phyloP scores from a whole-genome alignment of 495 filamentous ascomycete species.

The Cudoniella acicularis region DNA sequence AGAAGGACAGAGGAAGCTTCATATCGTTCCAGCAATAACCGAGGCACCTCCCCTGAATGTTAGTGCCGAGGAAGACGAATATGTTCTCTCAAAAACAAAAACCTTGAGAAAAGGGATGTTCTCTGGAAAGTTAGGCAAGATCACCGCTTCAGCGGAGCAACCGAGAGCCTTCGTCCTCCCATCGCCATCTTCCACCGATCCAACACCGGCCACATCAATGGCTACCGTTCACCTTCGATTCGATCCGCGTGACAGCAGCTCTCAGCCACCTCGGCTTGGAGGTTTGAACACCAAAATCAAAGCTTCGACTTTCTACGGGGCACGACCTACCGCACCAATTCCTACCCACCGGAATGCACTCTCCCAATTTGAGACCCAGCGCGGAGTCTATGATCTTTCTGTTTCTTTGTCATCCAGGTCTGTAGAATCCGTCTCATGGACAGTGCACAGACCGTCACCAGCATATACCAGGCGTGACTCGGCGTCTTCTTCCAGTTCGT shows the following conservation, averaged over 20 bases:
- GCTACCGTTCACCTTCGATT: constrained; percentile 70
- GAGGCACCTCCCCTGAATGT: constrained; percentile 77
- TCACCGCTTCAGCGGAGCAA: constrained; percentile 71
- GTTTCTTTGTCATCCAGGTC: constrained; percentile 61
- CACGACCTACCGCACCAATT: constrained; percentile 35
- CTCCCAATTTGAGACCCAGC: constrained; percentile 42
- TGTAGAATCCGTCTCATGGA: constrained; percentile 65
- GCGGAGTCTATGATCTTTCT: constrained; percentile 63
- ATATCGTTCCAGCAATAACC: constrained; percentile 67
- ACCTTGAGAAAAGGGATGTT: constrained; percentile 73
- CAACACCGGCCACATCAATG: constrained; percentile 46
- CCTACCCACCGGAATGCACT: constrained; percentile 56
- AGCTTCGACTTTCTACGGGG: constrained; percentile 69
- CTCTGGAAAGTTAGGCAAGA: constrained; percentile 66
- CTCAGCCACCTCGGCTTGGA: constrained; percentile 64
- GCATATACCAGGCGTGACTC: constrained; percentile 49
- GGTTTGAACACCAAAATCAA: constrained; percentile 67
- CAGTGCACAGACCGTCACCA: constrained; percentile 16
- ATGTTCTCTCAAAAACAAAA: constrained; percentile 71
- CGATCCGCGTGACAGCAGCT: constrained; percentile 51
- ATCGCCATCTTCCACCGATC: constrained; percentile 34
- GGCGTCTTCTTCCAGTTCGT: constrained; percentile 17
- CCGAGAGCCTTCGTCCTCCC: constrained; percentile 64
- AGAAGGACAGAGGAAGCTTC: constrained; percentile 52
- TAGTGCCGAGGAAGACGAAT: constrained; percentile 55